A percentile compares a stretch with the other conserved stretches of the same genome.
phyloP scores from a whole-genome alignment of 768 basidiomycete genomes.

The Daedalea quercina region DNA sequence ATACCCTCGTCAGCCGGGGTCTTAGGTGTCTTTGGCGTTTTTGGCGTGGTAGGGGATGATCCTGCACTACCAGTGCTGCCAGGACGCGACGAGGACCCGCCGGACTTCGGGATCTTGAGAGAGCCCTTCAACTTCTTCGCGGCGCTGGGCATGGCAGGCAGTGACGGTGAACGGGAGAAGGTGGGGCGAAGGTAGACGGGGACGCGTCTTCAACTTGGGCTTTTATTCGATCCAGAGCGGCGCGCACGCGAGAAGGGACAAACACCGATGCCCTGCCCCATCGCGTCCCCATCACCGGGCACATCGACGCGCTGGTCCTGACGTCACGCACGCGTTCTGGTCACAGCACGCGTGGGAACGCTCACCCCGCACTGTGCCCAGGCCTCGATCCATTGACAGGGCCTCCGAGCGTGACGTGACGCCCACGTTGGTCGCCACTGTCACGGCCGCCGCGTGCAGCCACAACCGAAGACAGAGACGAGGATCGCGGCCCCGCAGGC shows the following conservation, averaged over 20 bases:
- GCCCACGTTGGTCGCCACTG: not conserved
- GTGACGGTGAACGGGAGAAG: not conserved
- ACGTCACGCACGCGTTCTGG: conserved; percentile 8
- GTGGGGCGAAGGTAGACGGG: conserved; percentile 1
- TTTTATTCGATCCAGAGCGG: not conserved
- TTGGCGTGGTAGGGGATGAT: conserved; percentile 9
- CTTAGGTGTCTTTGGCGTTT: conserved; percentile 50
- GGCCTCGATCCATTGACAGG: not conserved
- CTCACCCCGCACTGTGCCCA: not conserved
- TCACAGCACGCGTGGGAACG: conserved; percentile 1
- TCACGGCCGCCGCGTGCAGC: not conserved
- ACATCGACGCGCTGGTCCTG: conserved; percentile 9
- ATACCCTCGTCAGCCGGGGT: conserved; percentile 93
- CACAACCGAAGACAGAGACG: not conserved
- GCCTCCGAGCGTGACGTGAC: not conserved
- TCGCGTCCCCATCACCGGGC: not conserved
- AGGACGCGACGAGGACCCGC: conserved; percentile 1
- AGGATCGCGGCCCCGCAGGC: too few relatives aligned
- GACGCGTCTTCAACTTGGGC: not conserved
- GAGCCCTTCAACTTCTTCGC: conserved; percentile 10
- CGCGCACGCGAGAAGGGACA: conserved; percentile 3
- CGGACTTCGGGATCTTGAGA: conserved; percentile 11
- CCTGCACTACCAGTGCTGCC: not conserved
- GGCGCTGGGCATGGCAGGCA: conserved; percentile 7
- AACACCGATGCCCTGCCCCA: not conserved